Base-by-base conservation (phyloP, 768 basidiomycete species). In the Leucocoprinus leucothites region DNA sequence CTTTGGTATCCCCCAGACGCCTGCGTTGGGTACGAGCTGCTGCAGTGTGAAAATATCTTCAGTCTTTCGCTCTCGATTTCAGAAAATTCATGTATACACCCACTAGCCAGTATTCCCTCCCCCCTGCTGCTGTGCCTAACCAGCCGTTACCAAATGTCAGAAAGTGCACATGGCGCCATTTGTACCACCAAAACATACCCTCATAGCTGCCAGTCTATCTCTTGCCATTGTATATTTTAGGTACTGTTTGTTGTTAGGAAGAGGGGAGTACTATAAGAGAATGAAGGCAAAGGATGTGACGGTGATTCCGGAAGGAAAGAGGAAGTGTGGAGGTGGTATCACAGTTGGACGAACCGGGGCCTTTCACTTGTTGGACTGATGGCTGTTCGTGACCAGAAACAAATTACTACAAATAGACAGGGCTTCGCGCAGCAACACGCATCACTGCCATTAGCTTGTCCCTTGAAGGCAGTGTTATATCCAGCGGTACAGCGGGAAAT, bases 161-260 rank as follows among this genome's bases (percentile, higher is more conserved):
- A 36, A 38, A 44, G 52, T 35, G 46, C n/a, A 45, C 41, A 60
- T 34, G 49, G 48, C 47, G 24, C 35, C 48, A 47, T 57, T 21
- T 53, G 47, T 31, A 31, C 28, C 36, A n/a, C 58, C 59, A 53
- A 48, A 25, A 63, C 84, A 56, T 57, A 90, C 89, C 74, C 90
- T 83, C 84, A 89, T 83, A 59, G 87, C 89, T 64, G 90, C 92
- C 61, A 95, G 81, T 79, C 93, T 84, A 76, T 95, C 92, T 82
- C 93, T 85, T 61, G 93, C 90, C 86, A 91, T 88, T 48, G 24
- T 45, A 31, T 31, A 11, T 31, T 31, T 31, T 31, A 11, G 31
- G 31, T 31, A 11, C 11, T 31, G 6, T 5, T 31, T 31, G 5
- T 5, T 31, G 31, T n/a, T n/a, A n/a, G n/a, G n/a, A n/a, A n/a